These are phyloP conservation scores for Cyberlindnera sargentensis DNA, from an alignment of 805 yeast genomes.

Conservation along the genomic window DNA sequence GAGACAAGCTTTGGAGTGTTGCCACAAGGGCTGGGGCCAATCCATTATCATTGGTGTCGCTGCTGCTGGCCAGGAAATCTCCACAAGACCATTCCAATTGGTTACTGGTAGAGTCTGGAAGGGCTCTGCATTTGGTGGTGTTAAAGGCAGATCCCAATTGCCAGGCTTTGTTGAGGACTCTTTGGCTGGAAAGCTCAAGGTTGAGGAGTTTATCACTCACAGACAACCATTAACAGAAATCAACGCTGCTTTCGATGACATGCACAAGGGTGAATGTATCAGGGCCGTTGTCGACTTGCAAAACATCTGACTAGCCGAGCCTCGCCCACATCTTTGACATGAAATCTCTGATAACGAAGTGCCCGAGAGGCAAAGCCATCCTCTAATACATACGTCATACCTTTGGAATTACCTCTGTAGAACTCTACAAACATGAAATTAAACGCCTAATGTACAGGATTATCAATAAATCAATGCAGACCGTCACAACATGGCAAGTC, in stretches of 20 bases:
- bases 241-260: slow-evolving; percentile 87
- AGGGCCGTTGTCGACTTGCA: slow-evolving; percentile 72
- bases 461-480: neutral
- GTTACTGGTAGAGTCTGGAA: slow-evolving; percentile 99
- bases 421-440: neutral
- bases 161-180: slow-evolving; percentile 87
- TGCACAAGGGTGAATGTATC: slow-evolving; percentile 90
- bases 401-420: neutral
- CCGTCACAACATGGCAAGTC: neutral
- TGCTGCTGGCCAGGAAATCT: slow-evolving; percentile 93
- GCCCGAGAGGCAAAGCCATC: neutral
- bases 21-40: slow-evolving; percentile 99
- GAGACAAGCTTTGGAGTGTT: slow-evolving; percentile 94
- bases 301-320: slow-evolving; percentile 11
- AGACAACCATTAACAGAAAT: slow-evolving; percentile 71
- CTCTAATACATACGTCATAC: neutral
- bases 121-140: slow-evolving; percentile 99
- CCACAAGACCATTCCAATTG: slow-evolving; percentile 97
- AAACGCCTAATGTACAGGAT: neutral
- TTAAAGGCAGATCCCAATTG: slow-evolving; percentile 94
- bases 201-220: slow-evolving; percentile 94
- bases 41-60: slow-evolving; percentile 97
- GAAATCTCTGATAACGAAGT: neutral
- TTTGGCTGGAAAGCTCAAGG: slow-evolving; percentile 71
- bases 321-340: neutral